phyloP scores from a whole-genome alignment of 495 filamentous ascomycete genomes.

The Hypomontagnella submonticulosa region DNA sequence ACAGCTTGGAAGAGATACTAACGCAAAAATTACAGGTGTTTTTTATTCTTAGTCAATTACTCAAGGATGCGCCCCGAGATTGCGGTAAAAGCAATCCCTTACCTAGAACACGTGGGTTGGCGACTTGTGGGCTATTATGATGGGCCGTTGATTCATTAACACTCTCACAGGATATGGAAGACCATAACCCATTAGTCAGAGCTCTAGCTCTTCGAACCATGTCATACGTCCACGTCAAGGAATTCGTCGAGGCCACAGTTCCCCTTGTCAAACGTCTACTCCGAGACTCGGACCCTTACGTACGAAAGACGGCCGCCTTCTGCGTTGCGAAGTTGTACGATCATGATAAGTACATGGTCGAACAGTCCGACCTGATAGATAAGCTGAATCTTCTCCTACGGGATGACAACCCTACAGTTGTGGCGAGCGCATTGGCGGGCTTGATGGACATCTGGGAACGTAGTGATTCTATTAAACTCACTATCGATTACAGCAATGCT shows the following conservation, averaged over 20 bases:
- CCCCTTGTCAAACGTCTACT: constrained; percentile 85
- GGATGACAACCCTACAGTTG: constrained; percentile 97
- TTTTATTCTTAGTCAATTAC: constrained; percentile 97
- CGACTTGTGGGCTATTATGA: constrained; percentile 6
- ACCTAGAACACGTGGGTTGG: constrained; percentile 76
- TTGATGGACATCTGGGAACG: constrained; percentile 99
- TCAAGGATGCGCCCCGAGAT: constrained; percentile 93
- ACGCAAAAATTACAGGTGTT: constrained; percentile 76
- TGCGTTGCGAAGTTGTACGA: constrained; percentile 98
- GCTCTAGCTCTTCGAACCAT: constrained; percentile 94
- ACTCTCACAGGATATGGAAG: constrained; percentile 83
- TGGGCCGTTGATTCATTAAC: constrained; percentile 26
- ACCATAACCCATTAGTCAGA: constrained; percentile 90
- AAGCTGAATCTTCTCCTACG: constrained; percentile 87
- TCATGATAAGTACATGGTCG: constrained; percentile 90
- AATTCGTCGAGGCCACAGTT: constrained; percentile 93
- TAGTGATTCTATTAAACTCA: constrained; percentile 96
- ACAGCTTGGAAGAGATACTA: constrained; percentile 24
- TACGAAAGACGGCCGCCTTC: constrained; percentile 96
- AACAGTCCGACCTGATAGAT: constrained; percentile 91
- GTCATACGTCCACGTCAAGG: constrained; percentile 95
- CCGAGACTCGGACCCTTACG: constrained; percentile 91
- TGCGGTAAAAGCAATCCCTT: constrained; percentile 91
- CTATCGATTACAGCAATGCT: constrained; percentile 96
- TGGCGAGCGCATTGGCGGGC: constrained; percentile 90